Evolutionary conservation across 352 stramenopile species (phyloP).

Genomic region (Phytophthora chlamydospora): DNA sequence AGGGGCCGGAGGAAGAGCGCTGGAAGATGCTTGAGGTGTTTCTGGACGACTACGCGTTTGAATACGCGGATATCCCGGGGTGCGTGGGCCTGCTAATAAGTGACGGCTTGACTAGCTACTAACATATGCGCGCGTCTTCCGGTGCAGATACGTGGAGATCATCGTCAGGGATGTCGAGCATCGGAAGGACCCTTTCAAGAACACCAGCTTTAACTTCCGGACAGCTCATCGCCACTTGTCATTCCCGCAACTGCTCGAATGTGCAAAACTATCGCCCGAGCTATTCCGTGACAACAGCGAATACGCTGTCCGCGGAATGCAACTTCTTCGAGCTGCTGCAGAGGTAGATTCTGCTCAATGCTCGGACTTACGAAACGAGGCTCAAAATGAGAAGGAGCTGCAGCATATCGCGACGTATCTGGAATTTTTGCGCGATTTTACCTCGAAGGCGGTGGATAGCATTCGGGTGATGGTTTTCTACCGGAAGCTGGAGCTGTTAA

Average conservation of each 20-base stretch:
- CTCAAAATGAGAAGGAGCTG: slow-evolving; percentile 20
- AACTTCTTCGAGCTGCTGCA: slow-evolving; percentile 31
- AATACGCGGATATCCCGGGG: slow-evolving; percentile 46
- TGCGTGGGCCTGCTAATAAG: slow-evolving; percentile 16
- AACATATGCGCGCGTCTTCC: background rate
- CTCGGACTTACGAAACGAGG: slow-evolving; percentile 16
- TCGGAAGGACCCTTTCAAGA: slow-evolving; percentile 6
- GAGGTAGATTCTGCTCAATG: slow-evolving; percentile 23
- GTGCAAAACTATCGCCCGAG: slow-evolving; percentile 29
- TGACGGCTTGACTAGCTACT: background rate
- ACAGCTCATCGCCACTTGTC: slow-evolving; percentile 43
- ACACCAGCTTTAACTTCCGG: slow-evolving; percentile 41
- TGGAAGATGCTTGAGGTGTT: slow-evolving; percentile 43
- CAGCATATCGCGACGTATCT: slow-evolving; percentile 31
- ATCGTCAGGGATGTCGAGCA: slow-evolving; percentile 50
- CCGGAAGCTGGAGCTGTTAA: slow-evolving; percentile 33
- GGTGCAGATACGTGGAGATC: slow-evolving; percentile 34
- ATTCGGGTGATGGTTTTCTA: slow-evolving; percentile 25
- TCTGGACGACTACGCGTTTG: slow-evolving; percentile 45
- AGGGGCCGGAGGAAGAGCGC: slow-evolving; percentile 20
- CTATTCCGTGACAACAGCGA: slow-evolving; percentile 39
- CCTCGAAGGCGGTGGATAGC: slow-evolving; percentile 15
- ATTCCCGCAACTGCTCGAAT: slow-evolving; percentile 38
- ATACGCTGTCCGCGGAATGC: slow-evolving; percentile 37
- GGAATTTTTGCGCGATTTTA: slow-evolving; percentile 37